Evolutionary conservation across 2,329 filamentous ascomycete species (phyloP).

Genomic region (Colletotrichum ledebouriae): DNA sequence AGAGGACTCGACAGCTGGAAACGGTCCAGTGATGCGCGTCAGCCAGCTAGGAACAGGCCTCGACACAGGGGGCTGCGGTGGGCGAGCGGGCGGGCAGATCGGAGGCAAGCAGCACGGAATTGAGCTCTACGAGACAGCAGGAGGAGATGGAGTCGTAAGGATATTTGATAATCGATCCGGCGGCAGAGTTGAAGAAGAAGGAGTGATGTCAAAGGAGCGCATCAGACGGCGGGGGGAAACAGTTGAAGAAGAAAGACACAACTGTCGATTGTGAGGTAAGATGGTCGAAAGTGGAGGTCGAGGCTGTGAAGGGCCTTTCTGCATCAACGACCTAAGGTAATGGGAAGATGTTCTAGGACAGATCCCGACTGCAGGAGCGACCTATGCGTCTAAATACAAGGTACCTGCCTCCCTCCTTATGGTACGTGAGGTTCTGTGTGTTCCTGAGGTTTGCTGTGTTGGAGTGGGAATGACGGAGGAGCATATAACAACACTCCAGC

Average conservation of each 20-base stretch:
- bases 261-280: constrained; percentile 23
- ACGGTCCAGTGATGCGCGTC: constrained; percentile 38
- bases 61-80: constrained; percentile 6
- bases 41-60: constrained; percentile 40
- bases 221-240: constrained; percentile 17
- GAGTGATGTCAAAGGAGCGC: constrained; percentile 25
- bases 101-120: constrained; percentile 8
- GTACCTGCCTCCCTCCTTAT: not conserved
- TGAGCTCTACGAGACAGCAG: constrained; percentile 8
- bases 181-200: constrained; percentile 26
- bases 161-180: constrained; percentile 11
- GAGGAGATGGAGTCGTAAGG: constrained; percentile 22
- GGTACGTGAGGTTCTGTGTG: no score
- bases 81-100: constrained; percentile 24
- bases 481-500: no score
- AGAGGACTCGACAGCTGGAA: constrained; percentile 37
- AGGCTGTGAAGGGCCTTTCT: constrained; percentile 28
- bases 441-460: no score
- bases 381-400: not conserved
- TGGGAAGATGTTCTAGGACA: constrained; percentile 9
- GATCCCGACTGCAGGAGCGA: constrained; percentile 21
- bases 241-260: constrained; percentile 17
- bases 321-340: constrained; percentile 10
- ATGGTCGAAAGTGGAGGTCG: constrained; percentile 36
- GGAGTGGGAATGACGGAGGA: no score